phyloP scores from a whole-genome alignment of 1,284 basidiomycete species.

The Termitomyces sp. region DNA sequence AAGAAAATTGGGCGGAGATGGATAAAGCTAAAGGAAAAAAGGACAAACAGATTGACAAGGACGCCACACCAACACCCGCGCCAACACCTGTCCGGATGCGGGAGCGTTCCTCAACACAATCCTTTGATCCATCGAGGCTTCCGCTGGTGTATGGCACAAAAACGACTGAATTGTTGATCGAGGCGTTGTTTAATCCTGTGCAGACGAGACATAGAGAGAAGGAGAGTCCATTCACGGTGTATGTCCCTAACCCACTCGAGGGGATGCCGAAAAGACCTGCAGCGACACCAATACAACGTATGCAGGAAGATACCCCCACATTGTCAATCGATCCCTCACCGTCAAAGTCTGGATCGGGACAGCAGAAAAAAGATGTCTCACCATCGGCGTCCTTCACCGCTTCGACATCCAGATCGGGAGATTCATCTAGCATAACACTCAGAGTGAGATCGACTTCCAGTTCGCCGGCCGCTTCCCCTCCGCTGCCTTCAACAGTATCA shows the following conservation, averaged over 20 bases:
- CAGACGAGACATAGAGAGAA: conserved; percentile 38
- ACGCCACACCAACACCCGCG: not conserved
- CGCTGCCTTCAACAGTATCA: not conserved
- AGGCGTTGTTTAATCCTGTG: conserved; percentile 71
- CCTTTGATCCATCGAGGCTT: conserved; percentile 44
- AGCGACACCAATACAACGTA: not conserved
- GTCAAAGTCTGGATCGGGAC: not conserved
- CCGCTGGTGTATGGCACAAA: conserved; percentile 49
- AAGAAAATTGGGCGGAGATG: conserved; percentile 6
- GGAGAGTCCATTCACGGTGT: conserved; percentile 59
- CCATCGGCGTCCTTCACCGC: not conserved
- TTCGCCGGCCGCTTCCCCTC: not conserved
- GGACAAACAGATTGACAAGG: not conserved
- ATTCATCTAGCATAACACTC: not conserved
- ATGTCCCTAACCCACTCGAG: conserved; percentile 20
- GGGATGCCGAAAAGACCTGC: conserved; percentile 2
- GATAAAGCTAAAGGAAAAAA: not conserved
- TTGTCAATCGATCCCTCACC: not conserved
- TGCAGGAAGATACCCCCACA: not conserved
- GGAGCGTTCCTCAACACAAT: conserved; percentile 15
- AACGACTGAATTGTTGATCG: conserved; percentile 67
- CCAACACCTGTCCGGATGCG: not conserved
- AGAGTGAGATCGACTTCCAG: not conserved
- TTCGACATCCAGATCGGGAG: not conserved
- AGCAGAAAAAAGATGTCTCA: not conserved